A percentile compares a stretch with the other conserved stretches of the same genome.
phyloP scores from a whole-genome alignment of 2,329 filamentous ascomycete genomes.

The Dryadomyces quercus-mongolicae region DNA sequence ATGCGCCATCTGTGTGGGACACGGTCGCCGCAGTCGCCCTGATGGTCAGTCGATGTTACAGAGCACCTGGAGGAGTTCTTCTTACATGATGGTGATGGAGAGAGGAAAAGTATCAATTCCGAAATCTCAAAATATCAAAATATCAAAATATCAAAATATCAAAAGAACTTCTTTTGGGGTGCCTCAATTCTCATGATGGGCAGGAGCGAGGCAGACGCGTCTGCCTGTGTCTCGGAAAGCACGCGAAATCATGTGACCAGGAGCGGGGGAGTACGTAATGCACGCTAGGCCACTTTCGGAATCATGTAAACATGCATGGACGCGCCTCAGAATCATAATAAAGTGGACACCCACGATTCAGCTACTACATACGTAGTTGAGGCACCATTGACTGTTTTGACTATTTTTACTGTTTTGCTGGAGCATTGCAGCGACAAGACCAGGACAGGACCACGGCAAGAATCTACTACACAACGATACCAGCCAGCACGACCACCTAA shows the following conservation, averaged over 20 bases:
- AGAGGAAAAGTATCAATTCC: no score
- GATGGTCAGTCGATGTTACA: background rate
- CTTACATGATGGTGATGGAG: background rate
- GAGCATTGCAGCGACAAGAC: no score
- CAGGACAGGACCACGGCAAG: no score
- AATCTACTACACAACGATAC: background rate
- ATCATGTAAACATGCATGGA: constrained; percentile 14
- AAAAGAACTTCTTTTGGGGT: no score
- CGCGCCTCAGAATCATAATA: constrained; percentile 6
- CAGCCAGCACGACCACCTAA: no score
- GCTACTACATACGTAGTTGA: no score
- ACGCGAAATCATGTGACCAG: constrained; percentile 12
- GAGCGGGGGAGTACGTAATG: background rate
- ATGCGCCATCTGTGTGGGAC: background rate
- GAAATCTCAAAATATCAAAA: no score
- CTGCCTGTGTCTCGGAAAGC: constrained; percentile 10
- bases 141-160: no score
- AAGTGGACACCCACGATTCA: no score
- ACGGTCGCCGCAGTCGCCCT: background rate
- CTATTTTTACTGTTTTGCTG: background rate
- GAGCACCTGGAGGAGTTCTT: background rate
- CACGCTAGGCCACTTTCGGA: constrained; percentile 7
- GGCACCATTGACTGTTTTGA: background rate
- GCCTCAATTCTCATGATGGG: no score
- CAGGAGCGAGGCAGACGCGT: constrained; percentile 13